Conservation (phyloP, 2,329 filamentous ascomycete species). For the Fusarium proliferatum region DNA sequence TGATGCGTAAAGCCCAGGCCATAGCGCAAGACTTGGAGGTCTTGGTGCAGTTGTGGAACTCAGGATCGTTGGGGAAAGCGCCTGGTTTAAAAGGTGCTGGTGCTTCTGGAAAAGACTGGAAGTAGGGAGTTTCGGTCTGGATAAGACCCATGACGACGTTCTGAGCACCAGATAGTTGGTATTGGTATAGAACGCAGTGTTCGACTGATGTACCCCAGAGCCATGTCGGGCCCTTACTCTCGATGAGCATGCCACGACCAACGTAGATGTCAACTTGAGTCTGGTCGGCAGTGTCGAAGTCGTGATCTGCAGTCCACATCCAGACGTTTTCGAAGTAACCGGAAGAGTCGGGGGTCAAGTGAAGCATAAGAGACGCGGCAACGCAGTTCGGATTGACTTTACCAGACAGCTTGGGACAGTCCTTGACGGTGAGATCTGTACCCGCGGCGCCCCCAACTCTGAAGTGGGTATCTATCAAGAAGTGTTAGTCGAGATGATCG, state of each 20-base stretch:
- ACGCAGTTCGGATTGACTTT: slow-evolving; percentile 61
- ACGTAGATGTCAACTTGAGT: slow-evolving; percentile 49
- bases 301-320: slow-evolving; percentile 77
- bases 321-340: slow-evolving; percentile 65
- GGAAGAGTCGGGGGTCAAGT: slow-evolving; percentile 57
- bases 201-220: slow-evolving; percentile 39
- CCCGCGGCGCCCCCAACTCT: slow-evolving; percentile 54
- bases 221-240: slow-evolving; percentile 49
- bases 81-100: slow-evolving; percentile 25
- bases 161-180: slow-evolving; percentile 58
- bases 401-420: slow-evolving; percentile 39
- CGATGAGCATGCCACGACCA: slow-evolving; percentile 51
- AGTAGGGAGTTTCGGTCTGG: slow-evolving; percentile 51
- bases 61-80: slow-evolving; percentile 10
- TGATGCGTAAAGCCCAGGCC: slow-evolving; percentile 43
- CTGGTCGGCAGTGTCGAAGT: slow-evolving; percentile 50
- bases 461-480: slow-evolving; percentile 56
- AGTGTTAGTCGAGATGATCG: not conserved
- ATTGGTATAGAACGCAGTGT: slow-evolving; percentile 57
- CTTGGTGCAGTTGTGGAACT: slow-evolving; percentile 6
- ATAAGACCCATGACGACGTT: slow-evolving; percentile 62
- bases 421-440: slow-evolving; percentile 19
- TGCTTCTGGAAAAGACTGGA: slow-evolving; percentile 24
- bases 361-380: slow-evolving; percentile 66
- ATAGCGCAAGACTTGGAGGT: slow-evolving; percentile 29